phyloP scores from a whole-genome alignment of 805 yeast genomes.

The Yamadazyma insecticola region DNA sequence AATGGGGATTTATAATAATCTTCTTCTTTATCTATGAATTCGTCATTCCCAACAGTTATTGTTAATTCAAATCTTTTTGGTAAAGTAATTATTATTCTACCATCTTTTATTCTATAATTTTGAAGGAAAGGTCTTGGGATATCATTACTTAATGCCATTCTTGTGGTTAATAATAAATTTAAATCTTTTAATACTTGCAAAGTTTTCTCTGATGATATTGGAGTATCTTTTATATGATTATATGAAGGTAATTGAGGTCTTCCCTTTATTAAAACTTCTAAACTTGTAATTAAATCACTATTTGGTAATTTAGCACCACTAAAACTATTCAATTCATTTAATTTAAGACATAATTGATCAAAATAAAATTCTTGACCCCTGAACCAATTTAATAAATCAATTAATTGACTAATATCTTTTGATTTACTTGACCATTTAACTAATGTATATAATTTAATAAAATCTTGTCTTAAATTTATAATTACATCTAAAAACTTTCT shows the following conservation, averaged over 20 bases:
- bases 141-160: conserved; percentile 63
- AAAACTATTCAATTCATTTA: conserved; percentile 66
- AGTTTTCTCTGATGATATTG: conserved; percentile 52
- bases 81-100: conserved; percentile 65
- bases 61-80: conserved; percentile 56
- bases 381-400: conserved; percentile 86
- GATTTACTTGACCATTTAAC: conserved; percentile 84
- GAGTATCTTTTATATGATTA: conserved; percentile 45
- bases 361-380: conserved; percentile 71
- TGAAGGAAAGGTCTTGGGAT: conserved; percentile 59
- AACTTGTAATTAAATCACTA: conserved; percentile 82
- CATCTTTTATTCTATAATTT: conserved; percentile 65
- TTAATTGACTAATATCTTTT: conserved; percentile 64
- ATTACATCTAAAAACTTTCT: conserved; percentile 62
- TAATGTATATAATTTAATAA: conserved; percentile 76
- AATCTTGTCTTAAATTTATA: conserved; percentile 74
- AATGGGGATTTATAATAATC: conserved; percentile 54
- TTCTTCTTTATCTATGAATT: conserved; percentile 43
- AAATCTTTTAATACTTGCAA: conserved; percentile 61
- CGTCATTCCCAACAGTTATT: conserved; percentile 66
- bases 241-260: conserved; percentile 70
- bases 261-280: conserved; percentile 78
- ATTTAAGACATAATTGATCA: conserved; percentile 54
- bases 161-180: conserved; percentile 66
- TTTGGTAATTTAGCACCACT: conserved; percentile 89